A percentile compares a stretch with the other conserved stretches of the same genome.
Evolutionary conservation across 163 green algal genomes (phyloP).

Genomic region (Picocystis sp.): DNA sequence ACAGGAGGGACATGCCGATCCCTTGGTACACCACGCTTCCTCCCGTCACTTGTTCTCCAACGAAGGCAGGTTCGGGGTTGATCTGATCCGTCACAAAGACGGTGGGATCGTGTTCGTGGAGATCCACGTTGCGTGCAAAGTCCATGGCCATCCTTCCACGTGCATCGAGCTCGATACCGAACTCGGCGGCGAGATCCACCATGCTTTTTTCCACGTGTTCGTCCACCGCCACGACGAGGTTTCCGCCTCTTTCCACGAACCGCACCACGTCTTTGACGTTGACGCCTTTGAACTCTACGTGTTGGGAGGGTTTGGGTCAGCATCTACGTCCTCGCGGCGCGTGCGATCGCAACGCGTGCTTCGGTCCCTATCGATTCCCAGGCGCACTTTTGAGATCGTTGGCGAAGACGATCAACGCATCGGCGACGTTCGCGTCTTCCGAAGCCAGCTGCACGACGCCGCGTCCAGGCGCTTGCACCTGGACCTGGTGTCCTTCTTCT

Average conservation of each 20-base stretch:
- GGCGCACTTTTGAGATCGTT: too few relatives aligned
- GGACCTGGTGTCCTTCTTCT: too few relatives aligned
- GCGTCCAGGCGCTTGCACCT: too few relatives aligned
- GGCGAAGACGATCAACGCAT: too few relatives aligned
- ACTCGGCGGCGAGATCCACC: not conserved
- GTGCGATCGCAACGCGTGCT: too few relatives aligned
- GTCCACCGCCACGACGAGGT: conserved; percentile 1
- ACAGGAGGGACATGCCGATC: not conserved
- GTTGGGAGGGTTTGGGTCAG: too few relatives aligned
- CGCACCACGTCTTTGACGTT: not conserved
- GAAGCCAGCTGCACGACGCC: too few relatives aligned
- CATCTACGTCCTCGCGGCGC: too few relatives aligned
- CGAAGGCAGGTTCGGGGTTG: not conserved
- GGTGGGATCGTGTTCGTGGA: not conserved
- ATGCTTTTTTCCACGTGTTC: not conserved
- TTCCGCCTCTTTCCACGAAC: not conserved
- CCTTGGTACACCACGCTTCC: not conserved
- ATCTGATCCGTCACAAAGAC: not conserved
- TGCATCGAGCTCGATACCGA: not conserved
- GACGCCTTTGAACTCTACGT: not conserved
- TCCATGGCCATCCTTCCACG: not conserved
- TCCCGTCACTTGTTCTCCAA: not conserved
- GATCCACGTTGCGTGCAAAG: not conserved
- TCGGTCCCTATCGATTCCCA: too few relatives aligned
- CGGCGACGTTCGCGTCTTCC: too few relatives aligned